Evolutionary conservation across 2,329 filamentous ascomycete genomes (phyloP), one percentile per base, ranked within the genome.

Genomic region (Cryoendolithus antarcticus): DNA sequence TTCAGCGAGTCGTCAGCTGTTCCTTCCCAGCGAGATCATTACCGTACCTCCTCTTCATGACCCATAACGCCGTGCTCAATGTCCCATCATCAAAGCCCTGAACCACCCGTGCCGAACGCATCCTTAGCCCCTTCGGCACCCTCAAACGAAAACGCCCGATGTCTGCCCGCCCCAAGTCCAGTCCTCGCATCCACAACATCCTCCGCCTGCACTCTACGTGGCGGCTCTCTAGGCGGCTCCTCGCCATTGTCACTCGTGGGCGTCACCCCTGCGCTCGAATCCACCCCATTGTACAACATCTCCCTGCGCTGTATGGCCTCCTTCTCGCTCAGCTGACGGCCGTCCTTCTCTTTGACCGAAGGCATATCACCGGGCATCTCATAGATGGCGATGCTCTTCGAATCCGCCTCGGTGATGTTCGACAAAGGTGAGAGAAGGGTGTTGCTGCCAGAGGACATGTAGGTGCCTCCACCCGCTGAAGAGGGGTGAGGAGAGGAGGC

Each of bases 351-450:
- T 43, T 67, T 69, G 39, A 67, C 65, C 31, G 65, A 63, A 10
- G 69, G 70, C 54, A 76, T 69, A 7, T 72, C 71, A 2, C 74
- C 72, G 0, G 69, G 67, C 53, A 69, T 74, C 33, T 67, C 72
- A 38, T 59, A 66, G 6, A 70, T 38, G 9, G 47, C 44, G 9
- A 45, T 42, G 30, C 51, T 47, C 29, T 47, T 44, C 33, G 49
- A 49, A 35, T 57, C 52, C 7, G 52, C 53, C 36, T 55, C 54
- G 44, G 48, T 52, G 9, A 43, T 34, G 15, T 40, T 38, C 13
- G 48, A 50, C 10, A 50, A 35, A 7, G 51, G 51, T 8, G 48
- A 50, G 32, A 54, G 31, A 10, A 48, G 42, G 3, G 44, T 38
- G 12, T 44, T 40, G 35, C 42, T 47, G 3, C 49, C 41, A 21